Percentiles rank a stretch among this genome's conserved stretches.
Evolutionary conservation across 1,284 basidiomycete genomes (phyloP).

Genomic region (Irpex rosettiformis): DNA sequence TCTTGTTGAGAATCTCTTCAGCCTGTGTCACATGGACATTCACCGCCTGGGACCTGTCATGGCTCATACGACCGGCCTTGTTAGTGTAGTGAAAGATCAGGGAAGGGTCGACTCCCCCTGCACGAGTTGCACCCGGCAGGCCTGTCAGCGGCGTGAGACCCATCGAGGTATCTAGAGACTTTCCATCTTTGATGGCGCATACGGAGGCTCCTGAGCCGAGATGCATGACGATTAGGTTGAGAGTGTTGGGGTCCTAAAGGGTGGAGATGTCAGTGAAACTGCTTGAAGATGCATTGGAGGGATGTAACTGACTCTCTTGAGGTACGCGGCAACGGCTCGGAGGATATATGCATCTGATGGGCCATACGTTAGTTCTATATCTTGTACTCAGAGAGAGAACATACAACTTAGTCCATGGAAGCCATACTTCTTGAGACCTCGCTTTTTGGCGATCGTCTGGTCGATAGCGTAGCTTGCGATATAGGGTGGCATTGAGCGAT

Average conservation of each 20-base stretch:
- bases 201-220: constrained; percentile 85
- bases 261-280: constrained; percentile 16
- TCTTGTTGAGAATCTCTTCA: constrained; percentile 77
- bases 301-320: constrained; percentile 44
- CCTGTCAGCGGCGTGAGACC: constrained; percentile 77
- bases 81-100: constrained; percentile 85
- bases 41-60: constrained; percentile 42
- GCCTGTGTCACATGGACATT: constrained; percentile 71
- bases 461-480: constrained; percentile 79
- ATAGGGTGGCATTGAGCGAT: constrained; percentile 69
- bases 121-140: constrained; percentile 83
- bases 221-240: constrained; percentile 77
- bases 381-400: constrained; percentile 19
- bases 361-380: constrained; percentile 8
- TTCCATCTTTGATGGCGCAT: constrained; percentile 68
- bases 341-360: constrained; percentile 59
- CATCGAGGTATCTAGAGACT: constrained; percentile 81
- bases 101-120: constrained; percentile 78
- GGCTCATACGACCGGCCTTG: constrained; percentile 52
- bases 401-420: constrained; percentile 80
- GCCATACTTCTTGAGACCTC: constrained; percentile 81
- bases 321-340: constrained; percentile 51
- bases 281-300: background rate
- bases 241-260: constrained; percentile 33
- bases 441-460: constrained; percentile 52